Conservation (phyloP, 2,329 filamentous ascomycete genomes). For the Metarhizium anisopliae region DNA sequence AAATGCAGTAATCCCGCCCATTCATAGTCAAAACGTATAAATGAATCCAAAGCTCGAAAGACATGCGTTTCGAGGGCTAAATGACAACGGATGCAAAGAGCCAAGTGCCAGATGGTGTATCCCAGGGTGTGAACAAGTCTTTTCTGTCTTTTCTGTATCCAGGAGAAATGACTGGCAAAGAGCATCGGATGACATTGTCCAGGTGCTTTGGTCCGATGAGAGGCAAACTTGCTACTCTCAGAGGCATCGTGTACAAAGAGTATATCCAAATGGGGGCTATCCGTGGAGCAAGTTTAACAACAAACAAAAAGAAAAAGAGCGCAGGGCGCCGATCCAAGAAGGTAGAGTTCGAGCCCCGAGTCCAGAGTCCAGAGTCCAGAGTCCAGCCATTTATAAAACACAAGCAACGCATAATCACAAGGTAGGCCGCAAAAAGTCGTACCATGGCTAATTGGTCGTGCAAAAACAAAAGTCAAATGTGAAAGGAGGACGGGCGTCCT, state of each 20-base stretch:
- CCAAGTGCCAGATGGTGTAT: constrained; percentile 4
- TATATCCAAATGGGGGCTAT: constrained; percentile 13
- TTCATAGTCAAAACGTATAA: constrained; percentile 14
- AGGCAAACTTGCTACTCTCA: constrained; percentile 22
- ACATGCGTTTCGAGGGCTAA: constrained; percentile 1
- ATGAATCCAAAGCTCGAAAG: constrained; percentile 1
- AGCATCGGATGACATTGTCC: constrained; percentile 18
- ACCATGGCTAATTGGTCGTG: background rate
- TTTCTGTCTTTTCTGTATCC: constrained; percentile 2
- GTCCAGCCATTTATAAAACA: constrained; percentile 14
- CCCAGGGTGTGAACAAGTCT: background rate
- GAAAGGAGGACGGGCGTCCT: background rate
- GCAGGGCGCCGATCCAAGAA: constrained; percentile 18
- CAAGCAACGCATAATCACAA: constrained; percentile 20
- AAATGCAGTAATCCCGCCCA: constrained; percentile 10
- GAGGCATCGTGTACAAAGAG: constrained; percentile 15
- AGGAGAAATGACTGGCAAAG: constrained; percentile 9
- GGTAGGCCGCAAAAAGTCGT: background rate
- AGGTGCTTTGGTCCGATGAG: constrained; percentile 12
- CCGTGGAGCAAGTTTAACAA: constrained; percentile 14
- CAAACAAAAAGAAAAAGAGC: constrained; percentile 10
- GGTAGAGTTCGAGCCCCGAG: constrained; percentile 13
- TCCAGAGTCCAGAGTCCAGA: constrained; percentile 1
- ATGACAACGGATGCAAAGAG: constrained; percentile 2
- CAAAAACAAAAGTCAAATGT: constrained; percentile 3